A percentile compares a stretch with the other conserved stretches of the same genome.
phyloP scores from a whole-genome alignment of 495 filamentous ascomycete genomes.

The Ramalina peruviana region DNA sequence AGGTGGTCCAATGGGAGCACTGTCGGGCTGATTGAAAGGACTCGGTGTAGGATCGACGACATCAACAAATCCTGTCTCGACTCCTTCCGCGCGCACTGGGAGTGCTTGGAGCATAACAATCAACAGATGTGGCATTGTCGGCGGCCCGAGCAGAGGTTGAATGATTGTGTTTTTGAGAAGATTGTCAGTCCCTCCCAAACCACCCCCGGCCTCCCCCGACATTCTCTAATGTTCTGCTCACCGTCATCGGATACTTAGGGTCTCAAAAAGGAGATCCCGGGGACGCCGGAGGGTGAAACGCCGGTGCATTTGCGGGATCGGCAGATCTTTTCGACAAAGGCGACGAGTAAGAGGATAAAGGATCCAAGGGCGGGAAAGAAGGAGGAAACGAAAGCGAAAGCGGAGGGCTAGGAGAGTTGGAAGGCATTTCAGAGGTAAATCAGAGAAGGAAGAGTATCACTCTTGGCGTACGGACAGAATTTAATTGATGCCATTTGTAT shows the following conservation, averaged over 20 bases:
- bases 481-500: no score
- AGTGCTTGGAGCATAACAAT: conserved; percentile 94
- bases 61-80: conserved; percentile 89
- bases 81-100: conserved; percentile 85
- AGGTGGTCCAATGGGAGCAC: no score
- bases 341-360: background rate
- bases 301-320: conserved; percentile 72
- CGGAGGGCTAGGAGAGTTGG: background rate
- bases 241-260: conserved; percentile 35
- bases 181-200: conserved; percentile 38
- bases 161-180: conserved; percentile 89
- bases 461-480: no score
- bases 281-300: conserved; percentile 55
- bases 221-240: background rate
- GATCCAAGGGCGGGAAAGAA: background rate
- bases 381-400: background rate
- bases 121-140: conserved; percentile 91
- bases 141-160: conserved; percentile 60
- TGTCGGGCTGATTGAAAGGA: conserved; percentile 4
- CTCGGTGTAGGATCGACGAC: conserved; percentile 59
- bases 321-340: conserved; percentile 46
- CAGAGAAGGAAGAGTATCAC: background rate
- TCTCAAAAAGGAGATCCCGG: conserved; percentile 82
- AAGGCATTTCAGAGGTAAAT: background rate
- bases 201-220: background rate